phyloP scores from a whole-genome alignment of 805 yeast species.

The Torulaspora franciscae region DNA sequence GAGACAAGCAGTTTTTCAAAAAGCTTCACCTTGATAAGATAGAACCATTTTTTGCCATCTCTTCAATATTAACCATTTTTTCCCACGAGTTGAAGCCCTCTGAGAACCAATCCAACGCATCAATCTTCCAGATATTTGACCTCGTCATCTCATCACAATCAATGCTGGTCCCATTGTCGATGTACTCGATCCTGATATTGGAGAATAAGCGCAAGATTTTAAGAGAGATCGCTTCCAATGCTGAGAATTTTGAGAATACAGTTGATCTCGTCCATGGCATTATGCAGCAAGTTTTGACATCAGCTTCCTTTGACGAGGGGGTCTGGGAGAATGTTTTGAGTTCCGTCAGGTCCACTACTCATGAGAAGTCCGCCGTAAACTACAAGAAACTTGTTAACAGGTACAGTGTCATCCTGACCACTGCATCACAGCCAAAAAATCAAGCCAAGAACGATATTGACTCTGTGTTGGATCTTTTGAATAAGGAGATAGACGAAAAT shows the following conservation, averaged over 20 bases:
- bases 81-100: slow-evolving; percentile 56
- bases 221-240: slow-evolving; percentile 21
- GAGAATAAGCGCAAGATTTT: slow-evolving; percentile 44
- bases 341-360: slow-evolving; percentile 5
- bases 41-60: slow-evolving; percentile 63
- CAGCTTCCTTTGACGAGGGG: slow-evolving; percentile 11
- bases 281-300: slow-evolving; percentile 39
- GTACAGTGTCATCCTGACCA: slow-evolving; percentile 30
- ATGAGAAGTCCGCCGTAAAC: slow-evolving; percentile 3
- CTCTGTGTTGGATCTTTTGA: slow-evolving; percentile 12
- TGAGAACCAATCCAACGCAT: slow-evolving; percentile 32
- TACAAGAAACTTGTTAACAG: slow-evolving; percentile 19
- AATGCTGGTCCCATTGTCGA: slow-evolving; percentile 49
- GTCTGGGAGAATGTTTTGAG: slow-evolving; percentile 21
- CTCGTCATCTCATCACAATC: slow-evolving; percentile 54
- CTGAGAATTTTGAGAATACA: slow-evolving; percentile 32
- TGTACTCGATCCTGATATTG: slow-evolving; percentile 55
- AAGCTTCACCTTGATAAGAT: slow-evolving; percentile 37
- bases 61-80: slow-evolving; percentile 72
- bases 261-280: slow-evolving; percentile 37
- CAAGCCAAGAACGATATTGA: slow-evolving; percentile 5
- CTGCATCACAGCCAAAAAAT: slow-evolving; percentile 19
- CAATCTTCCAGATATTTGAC: slow-evolving; percentile 64
- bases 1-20: slow-evolving; percentile 44
- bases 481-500: slow-evolving; percentile 21